Base-by-base conservation (phyloP, 2,329 filamentous ascomycete genomes). In the Berkeleyomyces rouxiae region DNA sequence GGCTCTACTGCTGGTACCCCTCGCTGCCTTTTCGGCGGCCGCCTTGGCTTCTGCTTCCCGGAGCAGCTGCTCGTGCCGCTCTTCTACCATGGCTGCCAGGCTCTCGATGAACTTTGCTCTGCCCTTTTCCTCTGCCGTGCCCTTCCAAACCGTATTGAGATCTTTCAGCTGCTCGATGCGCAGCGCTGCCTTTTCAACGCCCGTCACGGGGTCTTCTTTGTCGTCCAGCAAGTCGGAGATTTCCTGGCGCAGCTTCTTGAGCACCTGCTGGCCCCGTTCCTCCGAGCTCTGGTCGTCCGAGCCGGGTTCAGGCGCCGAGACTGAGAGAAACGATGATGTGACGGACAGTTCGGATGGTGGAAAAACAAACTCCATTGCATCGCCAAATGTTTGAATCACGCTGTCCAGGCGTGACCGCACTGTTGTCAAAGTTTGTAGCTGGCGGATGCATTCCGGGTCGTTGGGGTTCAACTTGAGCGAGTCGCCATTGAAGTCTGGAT, bases 351-450 rank as follows among this genome's bases (percentile, higher is more conserved):
- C 90, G 0, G 88, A 95, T 0, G 92, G 91, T 0, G 92, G 89
- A 59, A 96, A 83, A 0, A 89, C 87, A 80, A 95, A 97, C 68
- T 95, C 87, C 88, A 97, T 96, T 40, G 93, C 92, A 68, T 95
- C 87, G 47, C 91, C 92, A 72, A 99, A 99, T 0, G 86, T 87
- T 72, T 88, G 87, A 69, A 97, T 90, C 33, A 97, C 91, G 1
- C 84, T 81, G 67, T 97, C 91, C 13, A 99, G 80, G n/a, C 90
- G 86, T 1, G 82, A 76, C 59, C 91, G 87, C 37, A 97, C 90
- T 49, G 87, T 80, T 3, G 87, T 88, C 44, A 99, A 78, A 11
- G 87, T 95, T 67, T 88, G 87, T 62, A 99, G 79, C 67, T 90
- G 86, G 60, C 81, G 80, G 67, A 96, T 86, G 72, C 86, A 89